Conservation (phyloP, 495 filamentous ascomycete species). For the Oleoguttula mirabilis region DNA sequence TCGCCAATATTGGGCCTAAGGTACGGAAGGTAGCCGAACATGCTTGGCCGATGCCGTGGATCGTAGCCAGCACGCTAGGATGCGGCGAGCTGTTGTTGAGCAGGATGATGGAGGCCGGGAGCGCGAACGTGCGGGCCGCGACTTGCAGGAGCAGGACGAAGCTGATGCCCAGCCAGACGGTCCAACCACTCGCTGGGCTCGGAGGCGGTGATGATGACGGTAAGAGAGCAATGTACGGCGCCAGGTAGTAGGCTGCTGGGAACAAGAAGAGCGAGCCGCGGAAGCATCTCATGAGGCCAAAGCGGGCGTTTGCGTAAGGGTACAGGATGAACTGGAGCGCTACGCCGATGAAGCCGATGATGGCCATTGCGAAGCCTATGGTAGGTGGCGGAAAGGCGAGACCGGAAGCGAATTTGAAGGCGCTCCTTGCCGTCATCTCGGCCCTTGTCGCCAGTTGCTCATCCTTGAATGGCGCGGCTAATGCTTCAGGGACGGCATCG, state of each 20-base stretch:
- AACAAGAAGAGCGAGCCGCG: slow-evolving; percentile 25
- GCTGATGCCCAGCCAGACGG: slow-evolving; percentile 25
- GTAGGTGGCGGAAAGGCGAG: slow-evolving; percentile 23
- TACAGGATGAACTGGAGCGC: slow-evolving; percentile 25
- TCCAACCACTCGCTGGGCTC: slow-evolving; percentile 16
- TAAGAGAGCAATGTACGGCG: slow-evolving; percentile 24
- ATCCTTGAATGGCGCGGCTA: slow-evolving; percentile 6
- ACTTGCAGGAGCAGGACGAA: slow-evolving; percentile 24
- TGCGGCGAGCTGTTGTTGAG: slow-evolving; percentile 27
- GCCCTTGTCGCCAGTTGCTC: slow-evolving; percentile 1
- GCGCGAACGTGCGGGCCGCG: slow-evolving; percentile 24
- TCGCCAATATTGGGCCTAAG: slow-evolving; percentile 21
- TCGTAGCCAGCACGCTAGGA: slow-evolving; percentile 25
- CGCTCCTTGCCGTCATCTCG: background rate
- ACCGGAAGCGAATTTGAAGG: slow-evolving; percentile 24
- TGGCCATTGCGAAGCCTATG: slow-evolving; percentile 25
- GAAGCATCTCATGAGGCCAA: slow-evolving; percentile 27
- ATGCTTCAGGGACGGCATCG: background rate
- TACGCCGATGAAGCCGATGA: slow-evolving; percentile 26
- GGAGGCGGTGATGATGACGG: slow-evolving; percentile 22
- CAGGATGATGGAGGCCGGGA: slow-evolving; percentile 25
- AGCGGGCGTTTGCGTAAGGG: slow-evolving; percentile 22
- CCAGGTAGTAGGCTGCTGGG: slow-evolving; percentile 25
- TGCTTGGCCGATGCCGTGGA: slow-evolving; percentile 26
- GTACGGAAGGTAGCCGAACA: slow-evolving; percentile 23